Base-by-base conservation (phyloP, 108 stramenopile species). In the Asterionellopsis glacialis region DNA sequence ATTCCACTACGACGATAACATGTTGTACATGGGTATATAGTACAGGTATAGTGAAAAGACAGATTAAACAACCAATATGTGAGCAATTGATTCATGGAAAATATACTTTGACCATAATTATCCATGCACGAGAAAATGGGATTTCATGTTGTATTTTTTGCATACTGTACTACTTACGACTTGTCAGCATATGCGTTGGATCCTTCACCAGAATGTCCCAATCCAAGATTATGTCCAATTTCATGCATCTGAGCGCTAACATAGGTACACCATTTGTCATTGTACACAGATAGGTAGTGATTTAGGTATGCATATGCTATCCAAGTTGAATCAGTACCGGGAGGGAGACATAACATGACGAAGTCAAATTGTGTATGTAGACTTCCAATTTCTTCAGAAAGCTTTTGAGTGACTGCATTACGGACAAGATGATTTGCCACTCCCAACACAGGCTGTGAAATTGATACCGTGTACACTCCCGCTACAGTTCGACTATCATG, bases 211-310 rank as follows among this genome's bases (percentile, higher is more conserved):
- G 47, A 48, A 21, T 48, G 47, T n/a, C 33, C 23, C 14, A 84
- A 63, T 22, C 65, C 73, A 48, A 90, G 48, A 59, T 81, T 90
- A 72, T 85, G 84, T 10, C 81, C 85, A 16, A 84, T 43, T 58
- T 88, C 87, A 60, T 88, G 87, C 28, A 80, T 52, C 25, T 65
- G 63, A 14, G 62, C 64, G 21, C 63, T 64, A 14, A 69, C 40
- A 48, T 68, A 65, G 21, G 43, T 45, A 44, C 87, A 84, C 78
- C 76, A 80, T 19, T 65, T 16, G 50, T 83, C 61, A 61, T 79
- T 81, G 74, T 76, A 87, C 0, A 73, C 61, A 13, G 59, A 58
- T 11, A 39, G 16, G 11, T 57, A 41, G 10, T 16, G 39, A 42
- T 38, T 41, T 2, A 18, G 19, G 56, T 57, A 57, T 19, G 33